Conservation (phyloP, 2,329 filamentous ascomycete species). For the Fusarium torulosum region DNA sequence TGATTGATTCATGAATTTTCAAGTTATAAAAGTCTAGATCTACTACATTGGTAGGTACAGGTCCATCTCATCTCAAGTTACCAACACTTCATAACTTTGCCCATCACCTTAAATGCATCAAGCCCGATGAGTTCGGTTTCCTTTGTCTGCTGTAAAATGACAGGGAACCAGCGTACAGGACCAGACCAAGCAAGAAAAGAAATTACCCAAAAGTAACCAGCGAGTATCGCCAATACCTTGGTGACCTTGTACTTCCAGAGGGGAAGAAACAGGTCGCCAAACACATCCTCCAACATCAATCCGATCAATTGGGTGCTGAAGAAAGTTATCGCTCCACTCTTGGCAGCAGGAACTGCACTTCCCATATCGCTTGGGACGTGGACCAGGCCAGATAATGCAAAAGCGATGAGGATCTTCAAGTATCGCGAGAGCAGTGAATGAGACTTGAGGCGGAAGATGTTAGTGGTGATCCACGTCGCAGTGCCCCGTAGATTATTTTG, state of each 20-base stretch:
- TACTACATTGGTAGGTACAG: too few species aligned
- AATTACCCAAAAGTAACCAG: conserved; percentile 40
- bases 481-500: conserved; percentile 38
- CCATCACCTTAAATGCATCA: conserved; percentile 28
- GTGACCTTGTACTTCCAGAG: conserved; percentile 27
- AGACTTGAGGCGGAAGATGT: conserved; percentile 31
- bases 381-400: conserved; percentile 31
- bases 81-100: conserved; percentile 7
- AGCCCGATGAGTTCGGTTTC: conserved; percentile 32
- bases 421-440: conserved; percentile 25
- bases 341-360: conserved; percentile 25
- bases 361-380: conserved; percentile 40
- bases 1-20: too few species aligned
- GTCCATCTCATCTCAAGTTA: neutral
- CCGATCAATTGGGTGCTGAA: conserved; percentile 34
- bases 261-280: conserved; percentile 29
- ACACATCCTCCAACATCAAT: conserved; percentile 33
- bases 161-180: conserved; percentile 39
- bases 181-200: conserved; percentile 41
- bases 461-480: conserved; percentile 37
- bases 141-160: conserved; percentile 29
- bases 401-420: conserved; percentile 36
- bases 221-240: conserved; percentile 2
- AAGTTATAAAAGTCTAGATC: too few species aligned
- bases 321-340: conserved; percentile 42